Evolutionary conservation across 352 stramenopile genomes (phyloP).

Genomic region (Albugo candida): DNA sequence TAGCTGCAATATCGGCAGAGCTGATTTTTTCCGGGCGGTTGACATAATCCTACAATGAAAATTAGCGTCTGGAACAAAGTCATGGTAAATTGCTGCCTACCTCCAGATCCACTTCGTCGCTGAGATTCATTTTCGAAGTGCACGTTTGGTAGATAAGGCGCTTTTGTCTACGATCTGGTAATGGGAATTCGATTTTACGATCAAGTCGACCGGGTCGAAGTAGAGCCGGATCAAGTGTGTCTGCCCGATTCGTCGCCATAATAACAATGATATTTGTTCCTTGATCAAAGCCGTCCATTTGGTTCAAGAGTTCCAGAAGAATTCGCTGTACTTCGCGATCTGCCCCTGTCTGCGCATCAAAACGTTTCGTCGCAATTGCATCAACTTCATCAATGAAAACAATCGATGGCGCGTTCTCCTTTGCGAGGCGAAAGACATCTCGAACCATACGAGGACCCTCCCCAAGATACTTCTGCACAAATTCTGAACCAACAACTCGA

Average conservation of each 20-base stretch:
- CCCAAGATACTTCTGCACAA: conserved; percentile 99
- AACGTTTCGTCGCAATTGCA: conserved; percentile 98
- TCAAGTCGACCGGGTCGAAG: conserved; percentile 95
- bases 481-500: conserved; percentile 93
- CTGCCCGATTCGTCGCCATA: conserved; percentile 98
- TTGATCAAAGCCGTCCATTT: conserved; percentile 99
- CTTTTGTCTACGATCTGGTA: conserved; percentile 98
- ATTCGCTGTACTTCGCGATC: conserved; percentile 96
- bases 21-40: conserved; percentile 99
- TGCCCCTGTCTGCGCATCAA: conserved; percentile 95
- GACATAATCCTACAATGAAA: conserved; percentile 84
- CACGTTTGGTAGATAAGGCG: conserved; percentile 99
- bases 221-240: conserved; percentile 98
- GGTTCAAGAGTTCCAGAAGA: conserved; percentile 98
- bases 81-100: not conserved
- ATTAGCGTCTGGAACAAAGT: no score
- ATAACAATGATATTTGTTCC: conserved; percentile 99
- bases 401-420: conserved; percentile 97
- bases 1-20: conserved; percentile 94
- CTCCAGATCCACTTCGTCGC: conserved; percentile 98
- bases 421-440: conserved; percentile 98
- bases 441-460: conserved; percentile 99
- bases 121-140: conserved; percentile 99
- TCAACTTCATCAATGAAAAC: conserved; percentile 99
- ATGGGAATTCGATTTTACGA: conserved; percentile 99